Evolutionary conservation across 2,329 filamentous ascomycete genomes (phyloP).

Genomic region (Celoporthe dispersa): DNA sequence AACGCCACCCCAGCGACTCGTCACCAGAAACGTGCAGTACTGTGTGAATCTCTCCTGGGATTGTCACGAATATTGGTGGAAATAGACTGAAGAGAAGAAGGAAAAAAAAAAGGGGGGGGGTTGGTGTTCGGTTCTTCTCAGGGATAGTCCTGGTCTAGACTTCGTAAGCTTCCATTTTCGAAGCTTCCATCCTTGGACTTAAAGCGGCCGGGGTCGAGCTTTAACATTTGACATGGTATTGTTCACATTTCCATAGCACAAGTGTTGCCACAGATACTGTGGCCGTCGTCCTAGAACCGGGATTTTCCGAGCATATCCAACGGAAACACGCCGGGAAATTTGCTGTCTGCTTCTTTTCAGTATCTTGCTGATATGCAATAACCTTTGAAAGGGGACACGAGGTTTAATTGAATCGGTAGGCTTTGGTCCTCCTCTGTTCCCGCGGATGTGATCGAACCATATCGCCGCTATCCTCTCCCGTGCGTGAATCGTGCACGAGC

Average conservation of each 20-base stretch:
- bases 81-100: neutral
- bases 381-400: neutral
- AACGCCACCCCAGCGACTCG: neutral
- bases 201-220: neutral
- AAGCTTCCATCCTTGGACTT: neutral
- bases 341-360: neutral
- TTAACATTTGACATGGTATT: neutral
- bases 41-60: neutral
- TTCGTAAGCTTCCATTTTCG: conserved; percentile 3
- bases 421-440: neutral
- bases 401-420: neutral
- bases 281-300: neutral
- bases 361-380: neutral
- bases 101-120: neutral
- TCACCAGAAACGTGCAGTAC: neutral
- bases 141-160: neutral
- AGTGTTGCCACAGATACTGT: neutral
- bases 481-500: conserved; percentile 1
- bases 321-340: neutral
- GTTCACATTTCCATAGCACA: neutral
- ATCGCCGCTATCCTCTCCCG: neutral
- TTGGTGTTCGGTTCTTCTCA: neutral
- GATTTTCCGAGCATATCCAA: neutral
- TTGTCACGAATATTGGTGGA: neutral
- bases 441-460: neutral